phyloP scores from a whole-genome alignment of 495 filamentous ascomycete genomes.

The Glonium stellatum region DNA sequence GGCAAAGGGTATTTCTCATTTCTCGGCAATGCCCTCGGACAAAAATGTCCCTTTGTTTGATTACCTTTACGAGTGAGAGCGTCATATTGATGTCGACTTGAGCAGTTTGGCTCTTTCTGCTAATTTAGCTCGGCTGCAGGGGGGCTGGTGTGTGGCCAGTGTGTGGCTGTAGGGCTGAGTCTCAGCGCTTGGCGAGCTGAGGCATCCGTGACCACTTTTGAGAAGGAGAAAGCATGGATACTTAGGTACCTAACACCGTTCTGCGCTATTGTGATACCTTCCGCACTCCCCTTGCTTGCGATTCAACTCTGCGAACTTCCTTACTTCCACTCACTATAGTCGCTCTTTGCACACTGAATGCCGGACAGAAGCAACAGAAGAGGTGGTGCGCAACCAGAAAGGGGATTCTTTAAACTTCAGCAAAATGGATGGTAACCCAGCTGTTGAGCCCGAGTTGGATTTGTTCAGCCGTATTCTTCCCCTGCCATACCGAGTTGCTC shows the following conservation, averaged over 20 bases:
- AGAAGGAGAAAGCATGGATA: constrained; percentile 9
- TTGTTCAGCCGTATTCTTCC: constrained; percentile 76
- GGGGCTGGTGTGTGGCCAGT: not conserved
- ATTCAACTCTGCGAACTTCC: not conserved
- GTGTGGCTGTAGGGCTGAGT: not conserved
- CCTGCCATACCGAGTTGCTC: constrained; percentile 75
- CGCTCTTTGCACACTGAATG: constrained; percentile 20
- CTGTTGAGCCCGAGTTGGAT: constrained; percentile 75
- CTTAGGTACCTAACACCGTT: not conserved
- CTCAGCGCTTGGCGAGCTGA: not conserved
- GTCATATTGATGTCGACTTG: constrained; percentile 10
- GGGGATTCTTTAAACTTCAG: constrained; percentile 8
- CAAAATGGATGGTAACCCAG: constrained; percentile 68
- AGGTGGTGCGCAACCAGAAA: constrained; percentile 11
- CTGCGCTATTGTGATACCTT: not conserved
- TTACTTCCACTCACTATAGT: constrained; percentile 8
- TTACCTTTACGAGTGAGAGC: constrained; percentile 2
- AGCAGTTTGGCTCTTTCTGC: not conserved
- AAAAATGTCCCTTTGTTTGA: not conserved
- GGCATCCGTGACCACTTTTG: constrained; percentile 6
- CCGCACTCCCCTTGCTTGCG: not conserved
- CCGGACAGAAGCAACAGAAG: not conserved
- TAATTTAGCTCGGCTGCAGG: not conserved
- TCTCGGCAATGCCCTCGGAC: not conserved
- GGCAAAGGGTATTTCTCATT: too few relatives aligned